phyloP scores from a whole-genome alignment of 495 filamentous ascomycete genomes.

The Xylaria palmicola region DNA sequence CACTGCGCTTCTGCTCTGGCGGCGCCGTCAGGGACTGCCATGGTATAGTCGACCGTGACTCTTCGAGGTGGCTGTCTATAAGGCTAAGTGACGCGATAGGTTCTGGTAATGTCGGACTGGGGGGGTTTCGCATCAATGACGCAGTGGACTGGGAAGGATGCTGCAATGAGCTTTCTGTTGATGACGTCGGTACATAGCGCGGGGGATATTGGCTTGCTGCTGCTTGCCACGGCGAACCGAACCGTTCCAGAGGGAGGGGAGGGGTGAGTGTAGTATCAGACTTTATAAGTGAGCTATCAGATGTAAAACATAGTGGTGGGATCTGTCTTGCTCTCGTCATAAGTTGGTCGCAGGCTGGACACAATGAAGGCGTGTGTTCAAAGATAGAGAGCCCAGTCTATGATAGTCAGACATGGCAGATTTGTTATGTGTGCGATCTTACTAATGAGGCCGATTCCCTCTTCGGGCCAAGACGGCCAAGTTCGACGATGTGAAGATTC shows the following conservation, averaged over 20 bases:
- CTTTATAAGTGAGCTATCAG: neutral
- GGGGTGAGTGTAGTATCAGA: neutral
- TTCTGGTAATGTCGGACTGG: neutral
- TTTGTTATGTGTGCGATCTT: neutral
- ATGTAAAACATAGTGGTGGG: neutral
- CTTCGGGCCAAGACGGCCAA: neutral
- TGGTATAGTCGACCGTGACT: no score
- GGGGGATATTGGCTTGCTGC: neutral
- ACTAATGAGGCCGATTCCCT: neutral
- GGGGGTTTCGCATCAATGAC: neutral
- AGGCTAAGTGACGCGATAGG: neutral
- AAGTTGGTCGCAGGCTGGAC: constrained; percentile 2
- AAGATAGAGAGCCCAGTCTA: neutral
- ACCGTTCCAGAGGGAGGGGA: neutral
- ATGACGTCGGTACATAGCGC: neutral
- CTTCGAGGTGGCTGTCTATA: no score
- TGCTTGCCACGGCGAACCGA: neutral
- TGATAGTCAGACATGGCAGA: neutral
- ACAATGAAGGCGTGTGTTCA: neutral
- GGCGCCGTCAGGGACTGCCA: neutral
- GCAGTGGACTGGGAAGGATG: neutral
- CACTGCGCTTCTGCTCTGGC: neutral
- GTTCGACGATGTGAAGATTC: neutral
- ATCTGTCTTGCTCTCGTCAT: constrained; percentile 7
- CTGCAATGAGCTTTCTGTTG: neutral